Conservation (phyloP, 192 early-diverging fungal species). For the Radiomyces spectabilis region DNA sequence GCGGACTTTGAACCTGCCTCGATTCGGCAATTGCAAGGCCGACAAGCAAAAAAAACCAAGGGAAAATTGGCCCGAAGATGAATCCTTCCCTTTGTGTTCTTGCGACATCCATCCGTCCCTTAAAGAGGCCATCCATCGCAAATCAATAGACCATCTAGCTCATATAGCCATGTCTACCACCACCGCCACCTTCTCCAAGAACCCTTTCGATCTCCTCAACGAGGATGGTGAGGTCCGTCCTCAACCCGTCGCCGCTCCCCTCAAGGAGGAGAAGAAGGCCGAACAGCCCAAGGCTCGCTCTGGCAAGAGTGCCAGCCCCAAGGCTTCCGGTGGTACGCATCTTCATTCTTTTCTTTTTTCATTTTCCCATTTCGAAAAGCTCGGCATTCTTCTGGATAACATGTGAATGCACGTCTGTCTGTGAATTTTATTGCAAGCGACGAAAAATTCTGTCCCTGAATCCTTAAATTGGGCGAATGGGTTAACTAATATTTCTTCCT, state of each 20-base stretch:
- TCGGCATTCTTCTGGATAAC: not conserved
- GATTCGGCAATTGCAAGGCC: too few species aligned
- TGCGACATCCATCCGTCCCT: constrained; percentile 23
- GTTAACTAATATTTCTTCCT: not conserved
- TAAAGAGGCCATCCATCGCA: constrained; percentile 3
- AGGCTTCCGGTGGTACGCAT: not conserved
- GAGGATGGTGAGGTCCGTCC: constrained; percentile 47
- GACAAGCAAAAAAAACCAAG: too few species aligned
- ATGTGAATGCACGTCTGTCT: too few species aligned
- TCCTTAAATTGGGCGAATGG: too few species aligned
- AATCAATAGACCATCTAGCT: constrained; percentile 6
- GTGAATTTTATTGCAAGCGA: too few species aligned
- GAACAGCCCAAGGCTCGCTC: constrained; percentile 16
- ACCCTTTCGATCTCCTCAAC: constrained; percentile 62
- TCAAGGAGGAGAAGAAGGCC: constrained; percentile 32
- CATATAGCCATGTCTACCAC: constrained; percentile 17
- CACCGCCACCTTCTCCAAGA: constrained; percentile 55
- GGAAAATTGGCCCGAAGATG: too few species aligned
- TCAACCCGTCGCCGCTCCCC: constrained; percentile 27
- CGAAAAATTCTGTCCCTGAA: too few species aligned
- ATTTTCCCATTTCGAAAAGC: not conserved
- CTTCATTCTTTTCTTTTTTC: not conserved
- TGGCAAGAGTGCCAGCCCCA: constrained; percentile 12
- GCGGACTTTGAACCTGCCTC: too few species aligned
- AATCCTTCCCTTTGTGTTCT: constrained; percentile 12